Evolutionary conservation across 805 yeast species (phyloP).

Genomic region (Wickerhamiella brachini): DNA sequence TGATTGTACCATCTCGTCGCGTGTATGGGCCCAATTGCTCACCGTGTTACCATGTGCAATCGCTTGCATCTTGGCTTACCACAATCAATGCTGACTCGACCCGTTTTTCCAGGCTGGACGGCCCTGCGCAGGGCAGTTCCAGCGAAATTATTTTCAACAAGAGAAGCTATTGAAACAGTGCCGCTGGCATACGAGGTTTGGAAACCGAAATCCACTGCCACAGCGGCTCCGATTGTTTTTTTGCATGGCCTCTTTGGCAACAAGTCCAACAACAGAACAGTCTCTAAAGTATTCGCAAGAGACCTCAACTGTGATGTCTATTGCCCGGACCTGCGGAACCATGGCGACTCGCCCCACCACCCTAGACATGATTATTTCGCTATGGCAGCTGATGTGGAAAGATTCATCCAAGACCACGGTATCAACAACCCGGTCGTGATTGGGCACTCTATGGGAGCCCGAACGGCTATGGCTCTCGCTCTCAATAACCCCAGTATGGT

Average conservation of each 20-base stretch:
- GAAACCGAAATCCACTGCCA: constrained; percentile 10
- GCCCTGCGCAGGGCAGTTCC: background rate
- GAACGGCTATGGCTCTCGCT: constrained; percentile 78
- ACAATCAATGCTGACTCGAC: background rate
- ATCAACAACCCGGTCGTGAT: constrained; percentile 24
- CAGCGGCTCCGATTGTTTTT: constrained; percentile 45
- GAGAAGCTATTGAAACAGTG: constrained; percentile 8
- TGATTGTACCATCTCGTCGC: constrained; percentile 4
- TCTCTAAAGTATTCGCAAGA: constrained; percentile 39
- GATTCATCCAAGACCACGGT: constrained; percentile 40
- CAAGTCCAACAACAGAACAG: constrained; percentile 63
- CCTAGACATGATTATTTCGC: constrained; percentile 61
- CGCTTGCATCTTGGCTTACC: background rate
- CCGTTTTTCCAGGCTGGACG: background rate
- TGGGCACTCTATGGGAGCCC: constrained; percentile 62
- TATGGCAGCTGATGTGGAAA: constrained; percentile 74
- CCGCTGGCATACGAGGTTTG: constrained; percentile 17
- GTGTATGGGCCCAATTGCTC: constrained; percentile 6
- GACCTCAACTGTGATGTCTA: constrained; percentile 24
- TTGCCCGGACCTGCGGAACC: constrained; percentile 63
- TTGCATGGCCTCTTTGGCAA: constrained; percentile 87
- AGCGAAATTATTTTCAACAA: background rate
- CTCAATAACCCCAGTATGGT: constrained; percentile 50
- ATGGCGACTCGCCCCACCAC: constrained; percentile 82
- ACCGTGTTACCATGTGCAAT: constrained; percentile 5